These are phyloP conservation scores for Neurospora sp. DNA, from an alignment of 495 filamentous ascomycete species.

Conservation along the genomic window DNA sequence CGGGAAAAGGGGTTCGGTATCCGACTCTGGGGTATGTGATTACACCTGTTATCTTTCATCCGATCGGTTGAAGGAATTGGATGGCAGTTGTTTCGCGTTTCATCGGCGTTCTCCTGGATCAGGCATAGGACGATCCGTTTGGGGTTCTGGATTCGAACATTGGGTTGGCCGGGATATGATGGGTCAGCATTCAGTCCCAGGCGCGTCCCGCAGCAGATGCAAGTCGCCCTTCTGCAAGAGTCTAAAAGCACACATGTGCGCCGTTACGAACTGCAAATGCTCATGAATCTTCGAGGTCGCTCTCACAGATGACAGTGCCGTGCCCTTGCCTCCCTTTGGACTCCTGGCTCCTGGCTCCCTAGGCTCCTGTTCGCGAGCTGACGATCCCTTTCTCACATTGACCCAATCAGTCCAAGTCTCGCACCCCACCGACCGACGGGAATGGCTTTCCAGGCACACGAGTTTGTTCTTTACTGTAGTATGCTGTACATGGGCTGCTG, in stretches of 20 bases:
- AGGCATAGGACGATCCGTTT: not conserved
- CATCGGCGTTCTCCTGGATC: not conserved
- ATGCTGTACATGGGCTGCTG: not conserved
- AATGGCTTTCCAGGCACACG: not conserved
- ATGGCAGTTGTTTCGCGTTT: not conserved
- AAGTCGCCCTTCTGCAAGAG: not conserved
- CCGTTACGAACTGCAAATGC: not conserved
- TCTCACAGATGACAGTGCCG: not conserved
- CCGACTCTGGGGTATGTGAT: not conserved
- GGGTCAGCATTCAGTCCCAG: not conserved
- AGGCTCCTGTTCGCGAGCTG: not conserved
- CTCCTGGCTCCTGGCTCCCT: not conserved
- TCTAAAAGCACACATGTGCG: not conserved
- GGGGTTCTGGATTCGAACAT: not conserved
- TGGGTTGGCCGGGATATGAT: not conserved
- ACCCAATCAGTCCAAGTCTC: not conserved
- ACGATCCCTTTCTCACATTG: not conserved
- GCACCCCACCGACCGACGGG: not conserved
- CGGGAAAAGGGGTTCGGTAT: not conserved
- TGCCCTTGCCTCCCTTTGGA: not conserved
- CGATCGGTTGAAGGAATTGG: not conserved
- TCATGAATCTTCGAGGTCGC: not conserved
- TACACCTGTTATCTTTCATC: not conserved
- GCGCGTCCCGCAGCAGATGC: not conserved
- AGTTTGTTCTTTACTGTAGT: not conserved